phyloP scores from a whole-genome alignment of 1,139 yeast genomes.

The Casaregolazyma lundiana region DNA sequence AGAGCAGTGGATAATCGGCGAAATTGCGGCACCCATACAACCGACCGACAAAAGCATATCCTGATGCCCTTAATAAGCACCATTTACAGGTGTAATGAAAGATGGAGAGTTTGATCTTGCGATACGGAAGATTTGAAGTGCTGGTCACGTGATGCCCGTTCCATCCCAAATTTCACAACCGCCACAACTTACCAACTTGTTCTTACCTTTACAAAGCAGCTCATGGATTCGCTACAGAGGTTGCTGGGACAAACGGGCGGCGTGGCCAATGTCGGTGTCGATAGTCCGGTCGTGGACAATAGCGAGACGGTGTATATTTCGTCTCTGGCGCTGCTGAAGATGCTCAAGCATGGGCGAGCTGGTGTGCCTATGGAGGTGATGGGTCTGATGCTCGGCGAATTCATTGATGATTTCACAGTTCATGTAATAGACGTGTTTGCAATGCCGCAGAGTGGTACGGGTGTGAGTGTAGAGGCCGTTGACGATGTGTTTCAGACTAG shows the following conservation, averaged over 20 bases:
- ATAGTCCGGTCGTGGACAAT: slow-evolving; percentile 84
- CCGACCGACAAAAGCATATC: too few species aligned
- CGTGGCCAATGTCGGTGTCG: slow-evolving; percentile 38
- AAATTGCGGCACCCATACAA: slow-evolving; percentile 6
- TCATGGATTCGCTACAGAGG: slow-evolving; percentile 74
- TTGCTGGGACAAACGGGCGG: slow-evolving; percentile 54
- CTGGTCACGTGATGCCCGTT: not conserved
- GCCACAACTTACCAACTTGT: slow-evolving; percentile 5
- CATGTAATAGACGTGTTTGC: slow-evolving; percentile 98
- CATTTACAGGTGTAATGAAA: not conserved
- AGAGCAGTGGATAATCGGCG: slow-evolving; percentile 1
- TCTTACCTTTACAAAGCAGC: not conserved
- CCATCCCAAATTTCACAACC: not conserved
- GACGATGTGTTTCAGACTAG: slow-evolving; percentile 98
- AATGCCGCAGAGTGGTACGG: slow-evolving; percentile 95
- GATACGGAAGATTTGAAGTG: not conserved
- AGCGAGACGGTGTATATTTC: slow-evolving; percentile 96
- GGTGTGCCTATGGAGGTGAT: slow-evolving; percentile 99
- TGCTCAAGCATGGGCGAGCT: slow-evolving; percentile 97
- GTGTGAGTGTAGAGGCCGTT: slow-evolving; percentile 98
- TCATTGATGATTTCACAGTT: slow-evolving; percentile 95
- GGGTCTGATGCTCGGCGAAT: slow-evolving; percentile 99
- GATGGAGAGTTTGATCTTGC: not conserved
- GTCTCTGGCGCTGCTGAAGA: slow-evolving; percentile 87
- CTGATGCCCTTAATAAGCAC: not conserved